phyloP scores from a whole-genome alignment of 768 basidiomycete genomes.

The Leccinum variicolor region DNA sequence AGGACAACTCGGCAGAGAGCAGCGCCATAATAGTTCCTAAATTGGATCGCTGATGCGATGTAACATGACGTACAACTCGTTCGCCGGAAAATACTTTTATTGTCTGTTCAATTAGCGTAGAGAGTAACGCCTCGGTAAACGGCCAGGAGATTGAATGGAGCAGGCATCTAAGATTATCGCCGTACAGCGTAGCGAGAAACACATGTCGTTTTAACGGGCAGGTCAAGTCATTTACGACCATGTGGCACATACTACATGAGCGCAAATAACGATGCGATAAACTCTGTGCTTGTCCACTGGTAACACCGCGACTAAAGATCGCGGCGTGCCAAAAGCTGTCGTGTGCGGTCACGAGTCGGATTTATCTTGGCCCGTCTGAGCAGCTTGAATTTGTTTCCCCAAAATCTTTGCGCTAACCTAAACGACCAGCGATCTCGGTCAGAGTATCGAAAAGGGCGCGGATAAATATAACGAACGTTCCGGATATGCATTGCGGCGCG shows the following conservation, averaged over 20 bases:
- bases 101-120: slow-evolving; percentile 18
- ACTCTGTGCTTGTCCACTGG: slow-evolving; percentile 6
- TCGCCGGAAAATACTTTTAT: slow-evolving; percentile 16
- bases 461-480: slow-evolving; percentile 50
- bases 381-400: slow-evolving; percentile 50
- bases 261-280: slow-evolving; percentile 15
- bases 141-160: slow-evolving; percentile 26
- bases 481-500: slow-evolving; percentile 80
- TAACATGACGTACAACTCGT: slow-evolving; percentile 19
- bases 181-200: slow-evolving; percentile 5
- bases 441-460: slow-evolving; percentile 15
- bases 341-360: slow-evolving; percentile 24
- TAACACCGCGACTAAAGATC: slow-evolving; percentile 3
- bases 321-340: slow-evolving; percentile 2
- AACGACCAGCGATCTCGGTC: slow-evolving; percentile 14
- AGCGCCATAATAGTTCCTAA: slow-evolving; percentile 23
- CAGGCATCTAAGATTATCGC: slow-evolving; percentile 16
- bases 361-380: slow-evolving; percentile 29
- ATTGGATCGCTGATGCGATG: slow-evolving; percentile 14
- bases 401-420: slow-evolving; percentile 82
- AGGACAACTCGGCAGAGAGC: slow-evolving; percentile 16
- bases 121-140: slow-evolving; percentile 20
- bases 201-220: slow-evolving; percentile 6
- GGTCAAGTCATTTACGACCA: slow-evolving; percentile 12
- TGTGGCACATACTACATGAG: slow-evolving; percentile 6